Base-by-base conservation (phyloP, 495 filamentous ascomycete genomes). In the Podospora pseudocomata region DNA sequence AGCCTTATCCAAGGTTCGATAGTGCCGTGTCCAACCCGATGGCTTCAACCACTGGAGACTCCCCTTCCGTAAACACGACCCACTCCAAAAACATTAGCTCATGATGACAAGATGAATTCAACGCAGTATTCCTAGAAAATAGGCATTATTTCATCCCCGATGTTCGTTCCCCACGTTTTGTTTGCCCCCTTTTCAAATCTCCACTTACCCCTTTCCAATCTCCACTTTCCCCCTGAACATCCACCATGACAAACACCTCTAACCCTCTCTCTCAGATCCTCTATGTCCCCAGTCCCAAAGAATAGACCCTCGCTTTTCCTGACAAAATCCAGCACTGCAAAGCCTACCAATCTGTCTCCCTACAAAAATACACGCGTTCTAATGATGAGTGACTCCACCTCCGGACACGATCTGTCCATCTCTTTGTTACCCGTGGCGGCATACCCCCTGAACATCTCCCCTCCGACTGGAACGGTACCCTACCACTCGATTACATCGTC, bases 111-210 rank as follows among this genome's bases (percentile, higher is more conserved):
- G 82, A 85, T 23, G 63, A 59, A 3, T 86, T 85, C 68, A 82
- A 86, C 61, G 82, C 82, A 3, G 80, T 86, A 1, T 68, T 86
- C 13, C 39, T 86, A 19, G 83, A 81, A 2, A 85, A 81, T 57
- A 82, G 83, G 0, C 83, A 86, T 65, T 86, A 86, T 67, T 82
- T 80, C 15, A 78, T 86, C 11, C 83, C 83, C 18, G 82, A 74
- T 66, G 80, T 49, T 13, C 13, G 39, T 49, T 16, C 39, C 39
- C 9, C 39, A 1, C 9, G 6, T 16, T 49, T 49, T 49, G 39
- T 49, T 49, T 49, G 0, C 39, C 7, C 39, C 39, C 39, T 13
- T 49, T 16, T 49, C 39, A 16, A 49, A 16, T 49, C 39, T 49
- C 39, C 39, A 49, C 39, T 32, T 32, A 32, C 30, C 30, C 30